Evolutionary conservation across 1,139 yeast genomes (phyloP), one percentile per base, ranked within the genome.

Genomic region (Saccharomyces hybrid): DNA sequence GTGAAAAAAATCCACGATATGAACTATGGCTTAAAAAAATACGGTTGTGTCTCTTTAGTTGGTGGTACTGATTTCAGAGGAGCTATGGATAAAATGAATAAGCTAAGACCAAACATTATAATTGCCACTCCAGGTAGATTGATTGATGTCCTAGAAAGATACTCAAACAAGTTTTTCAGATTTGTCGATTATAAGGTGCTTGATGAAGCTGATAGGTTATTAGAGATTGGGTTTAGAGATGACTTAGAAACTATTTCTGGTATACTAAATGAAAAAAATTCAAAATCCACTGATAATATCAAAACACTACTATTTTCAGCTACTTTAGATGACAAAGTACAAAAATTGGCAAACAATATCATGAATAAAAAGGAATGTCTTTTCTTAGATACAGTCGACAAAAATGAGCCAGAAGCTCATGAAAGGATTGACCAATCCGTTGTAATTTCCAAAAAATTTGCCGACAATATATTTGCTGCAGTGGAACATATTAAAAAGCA

Each of bases 41-140:
- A 73, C 47, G 63, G 68, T 23, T 72, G 75, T 46, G 70, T 73
- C 47, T 70, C 75, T 55, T 61, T 78, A 51, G 83, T 80, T 38
- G 85, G 85, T 57, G 85, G 84, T 42, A 73, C 78, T 26, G 70
- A 75, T 50, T 73, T 74, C 60, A 63, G 61, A 48, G 59, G 58
- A 11, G 79, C 78, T 58, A 64, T 78, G 50, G 63, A 60, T 30
- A 68, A 69, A 23, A 64, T 75, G 64, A 28, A 28, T 23, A 28
- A 31, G 26, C 9, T 57, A 11, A 67, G 67, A 54, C 79, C 78
- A 14, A 77, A 78, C 44, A 82, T 91, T 61, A 80, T 89, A 48
- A 86, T 90, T 57, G 96, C 90, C 14, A 90, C 98, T 4, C 98
- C 98, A 1, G 97, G 97, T 60, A 80, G 97, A 73, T 77, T 90